Conservation (phyloP, 2,329 filamentous ascomycete species). For the Cercospora brassicicola region DNA sequence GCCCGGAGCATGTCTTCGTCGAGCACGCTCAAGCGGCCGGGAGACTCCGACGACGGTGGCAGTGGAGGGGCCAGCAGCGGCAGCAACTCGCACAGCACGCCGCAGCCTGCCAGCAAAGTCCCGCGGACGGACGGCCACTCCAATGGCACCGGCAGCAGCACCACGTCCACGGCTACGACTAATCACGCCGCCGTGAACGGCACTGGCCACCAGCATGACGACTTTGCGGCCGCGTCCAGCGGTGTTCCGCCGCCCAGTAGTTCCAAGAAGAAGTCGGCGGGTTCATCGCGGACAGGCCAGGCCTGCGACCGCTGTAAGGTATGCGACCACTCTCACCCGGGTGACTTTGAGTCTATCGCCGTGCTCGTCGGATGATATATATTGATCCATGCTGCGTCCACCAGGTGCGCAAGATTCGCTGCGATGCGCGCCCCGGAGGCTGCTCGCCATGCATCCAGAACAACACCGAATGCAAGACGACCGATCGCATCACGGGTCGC, state of each 20-base stretch:
- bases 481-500: constrained; percentile 80
- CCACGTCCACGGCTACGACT: neutral
- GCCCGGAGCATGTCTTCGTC: constrained; percentile 19
- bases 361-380: neutral
- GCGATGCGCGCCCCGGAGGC: constrained; percentile 75
- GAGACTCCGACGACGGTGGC: constrained; percentile 26
- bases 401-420: constrained; percentile 81
- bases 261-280: constrained; percentile 49
- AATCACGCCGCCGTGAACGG: neutral
- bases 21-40: constrained; percentile 28
- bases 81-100: constrained; percentile 5
- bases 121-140: constrained; percentile 9
- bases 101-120: constrained; percentile 9
- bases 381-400: neutral
- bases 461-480: constrained; percentile 76
- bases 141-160: constrained; percentile 6
- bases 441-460: constrained; percentile 80
- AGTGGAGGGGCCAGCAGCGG: constrained; percentile 6
- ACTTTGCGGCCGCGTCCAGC: neutral
- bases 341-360: neutral
- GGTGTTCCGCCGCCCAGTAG: neutral
- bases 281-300: constrained; percentile 69
- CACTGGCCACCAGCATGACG: neutral
- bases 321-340: constrained; percentile 15
- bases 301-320: constrained; percentile 89